phyloP scores from a whole-genome alignment of 164 flowering plant species.

The Pachysandra terminalis region DNA sequence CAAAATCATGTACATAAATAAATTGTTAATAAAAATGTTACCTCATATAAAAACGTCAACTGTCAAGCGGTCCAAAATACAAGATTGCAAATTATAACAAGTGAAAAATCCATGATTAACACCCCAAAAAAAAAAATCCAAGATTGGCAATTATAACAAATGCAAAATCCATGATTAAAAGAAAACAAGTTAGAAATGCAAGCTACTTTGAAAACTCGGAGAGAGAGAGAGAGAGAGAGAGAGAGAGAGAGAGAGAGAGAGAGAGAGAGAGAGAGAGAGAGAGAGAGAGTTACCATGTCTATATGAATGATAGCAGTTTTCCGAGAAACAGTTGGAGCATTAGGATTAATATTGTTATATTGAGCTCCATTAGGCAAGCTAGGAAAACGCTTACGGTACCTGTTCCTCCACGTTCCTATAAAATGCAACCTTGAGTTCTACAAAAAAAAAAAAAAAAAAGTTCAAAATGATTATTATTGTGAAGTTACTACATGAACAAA shows the following conservation, averaged over 20 bases:
- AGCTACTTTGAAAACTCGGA: too few species aligned
- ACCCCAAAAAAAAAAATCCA: background rate
- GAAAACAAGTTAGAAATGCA: background rate
- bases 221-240: too few species aligned
- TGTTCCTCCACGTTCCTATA: slow-evolving; percentile 95
- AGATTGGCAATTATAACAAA: slow-evolving; percentile 1
- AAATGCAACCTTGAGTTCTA: slow-evolving; percentile 94
- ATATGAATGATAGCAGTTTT: slow-evolving; percentile 57
- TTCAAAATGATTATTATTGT: background rate
- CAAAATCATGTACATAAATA: background rate
- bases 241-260: too few species aligned
- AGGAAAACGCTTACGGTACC: slow-evolving; percentile 82
- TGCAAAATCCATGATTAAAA: background rate
- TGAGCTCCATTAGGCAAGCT: slow-evolving; percentile 27
- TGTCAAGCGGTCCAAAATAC: too few species aligned
- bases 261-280: too few species aligned
- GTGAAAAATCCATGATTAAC: background rate
- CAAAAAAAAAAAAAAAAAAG: slow-evolving; percentile 15
- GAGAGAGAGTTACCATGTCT: slow-evolving; percentile 68
- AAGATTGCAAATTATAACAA: too few species aligned
- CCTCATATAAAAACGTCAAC: too few species aligned
- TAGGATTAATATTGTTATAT: slow-evolving; percentile 17
- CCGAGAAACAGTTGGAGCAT: slow-evolving; percentile 18
- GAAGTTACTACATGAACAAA: background rate
- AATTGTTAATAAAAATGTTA: background rate